Base-by-base conservation (phyloP, 2,329 filamentous ascomycete genomes). In the Orbilia brochopaga region DNA sequence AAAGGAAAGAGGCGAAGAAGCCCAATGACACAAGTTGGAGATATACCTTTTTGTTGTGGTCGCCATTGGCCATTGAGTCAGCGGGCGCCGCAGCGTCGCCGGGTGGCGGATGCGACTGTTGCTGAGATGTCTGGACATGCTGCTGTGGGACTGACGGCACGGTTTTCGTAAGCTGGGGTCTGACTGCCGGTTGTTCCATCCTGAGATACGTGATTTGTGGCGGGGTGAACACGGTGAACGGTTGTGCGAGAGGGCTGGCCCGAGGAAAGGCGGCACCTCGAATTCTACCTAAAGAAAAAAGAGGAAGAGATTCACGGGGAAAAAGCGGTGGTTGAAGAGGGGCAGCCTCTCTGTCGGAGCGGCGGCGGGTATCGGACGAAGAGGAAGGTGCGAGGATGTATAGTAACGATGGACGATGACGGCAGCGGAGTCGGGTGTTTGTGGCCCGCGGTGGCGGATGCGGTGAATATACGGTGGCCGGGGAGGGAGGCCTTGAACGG, bases 141-240 rank as follows among this genome's bases (percentile, higher is more conserved):
- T 69, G 65, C 44, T 62, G 65, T 54, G 62, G 66, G 63, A 70
- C 66, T 54, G 59, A 59, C 66, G 66, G 66, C 66, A 70, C 66
- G 66, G 66, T 70, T 70, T 70, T 70, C 66, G 66, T 70, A 64
- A 70, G 66, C 66, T 70, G 66, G 42, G 66, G 66, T 70, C 66
- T 70, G 66, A 70, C 66, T 63, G 66, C 66, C 66, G 66, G 66
- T 35, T 70, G 66, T 57, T 70, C 66, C 66, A 70, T 70, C 66
- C 63, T 70, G 66, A 70, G 66, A 64, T 70, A 70, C 66, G 66
- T 61, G 66, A 70, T 70, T 30, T 70, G 66, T 70, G 66, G 66
- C 66, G 66, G 66, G 66, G 66, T 70, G 66, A 70, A 70, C 66
- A 70, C 66, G 66, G 59, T 70, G 66, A 70, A 70, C 23, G 44